phyloP scores from a whole-genome alignment of 1,284 basidiomycete species.

The Ceratobasidium sp. region DNA sequence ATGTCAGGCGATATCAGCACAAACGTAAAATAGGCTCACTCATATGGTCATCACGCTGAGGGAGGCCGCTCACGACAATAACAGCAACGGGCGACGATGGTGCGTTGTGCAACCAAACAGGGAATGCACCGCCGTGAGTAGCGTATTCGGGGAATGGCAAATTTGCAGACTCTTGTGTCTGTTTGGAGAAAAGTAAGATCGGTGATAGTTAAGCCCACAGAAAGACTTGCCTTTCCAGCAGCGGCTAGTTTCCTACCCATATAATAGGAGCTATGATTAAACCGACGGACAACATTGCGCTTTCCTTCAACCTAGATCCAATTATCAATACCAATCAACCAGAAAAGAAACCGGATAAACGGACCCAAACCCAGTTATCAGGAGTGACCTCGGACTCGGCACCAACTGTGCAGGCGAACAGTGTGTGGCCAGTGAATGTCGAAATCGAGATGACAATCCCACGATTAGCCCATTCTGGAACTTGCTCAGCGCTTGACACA shows the following conservation, averaged over 20 bases:
- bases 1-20: background rate
- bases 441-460: constrained; percentile 56
- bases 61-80: constrained; percentile 58
- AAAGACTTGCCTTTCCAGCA: constrained; percentile 38
- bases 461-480: constrained; percentile 37
- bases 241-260: constrained; percentile 53
- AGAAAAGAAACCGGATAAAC: constrained; percentile 14
- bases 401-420: constrained; percentile 56
- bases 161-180: constrained; percentile 38
- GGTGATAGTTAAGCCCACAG: background rate
- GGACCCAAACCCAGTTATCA: constrained; percentile 53
- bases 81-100: constrained; percentile 55
- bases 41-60: constrained; percentile 58
- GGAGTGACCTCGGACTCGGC: constrained; percentile 52
- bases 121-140: constrained; percentile 57
- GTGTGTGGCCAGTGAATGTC: constrained; percentile 54
- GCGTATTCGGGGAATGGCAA: constrained; percentile 47
- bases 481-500: constrained; percentile 9
- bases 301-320: constrained; percentile 54
- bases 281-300: constrained; percentile 55
- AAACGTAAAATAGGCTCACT: constrained; percentile 39
- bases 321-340: background rate
- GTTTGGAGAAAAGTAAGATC: background rate
- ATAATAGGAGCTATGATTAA: constrained; percentile 54
- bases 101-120: constrained; percentile 55